Conservation (phyloP, 176 grass and related monocot species). For the Zea luxurians region DNA sequence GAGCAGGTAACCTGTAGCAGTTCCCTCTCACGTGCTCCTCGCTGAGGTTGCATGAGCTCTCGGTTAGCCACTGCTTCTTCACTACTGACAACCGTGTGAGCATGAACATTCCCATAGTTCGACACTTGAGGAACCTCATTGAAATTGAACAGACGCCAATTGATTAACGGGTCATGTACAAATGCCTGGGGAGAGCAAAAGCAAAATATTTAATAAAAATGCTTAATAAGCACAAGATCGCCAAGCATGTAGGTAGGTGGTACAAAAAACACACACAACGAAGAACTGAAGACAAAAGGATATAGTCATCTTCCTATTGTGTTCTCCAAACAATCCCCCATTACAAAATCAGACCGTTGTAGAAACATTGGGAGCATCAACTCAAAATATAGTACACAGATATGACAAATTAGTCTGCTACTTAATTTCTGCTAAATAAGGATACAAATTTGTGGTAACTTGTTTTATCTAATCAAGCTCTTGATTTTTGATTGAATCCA, state of each 20-base stretch:
- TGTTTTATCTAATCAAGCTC: constrained; percentile 11
- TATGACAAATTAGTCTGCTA: not conserved
- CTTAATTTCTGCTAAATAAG: constrained; percentile 5
- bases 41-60: constrained; percentile 73
- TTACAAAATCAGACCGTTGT: not conserved
- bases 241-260: constrained; percentile 7
- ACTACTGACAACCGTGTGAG: constrained; percentile 68
- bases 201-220: constrained; percentile 5
- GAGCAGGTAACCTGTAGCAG: constrained; percentile 70
- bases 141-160: constrained; percentile 98
- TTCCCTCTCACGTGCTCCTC: constrained; percentile 84
- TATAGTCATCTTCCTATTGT: not conserved
- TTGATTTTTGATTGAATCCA: not conserved
- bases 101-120: constrained; percentile 66
- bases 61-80: constrained; percentile 64
- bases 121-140: constrained; percentile 98
- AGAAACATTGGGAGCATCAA: not conserved
- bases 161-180: constrained; percentile 97
- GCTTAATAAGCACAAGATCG: constrained; percentile 1
- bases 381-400: not conserved
- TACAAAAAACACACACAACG: constrained; percentile 23
- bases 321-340: not conserved
- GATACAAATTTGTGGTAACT: not conserved
- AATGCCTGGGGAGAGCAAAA: constrained; percentile 68
- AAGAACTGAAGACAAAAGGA: not conserved